Base-by-base conservation (phyloP, 2,329 filamentous ascomycete species). In the Phaeosphaeriaceae sp. region DNA sequence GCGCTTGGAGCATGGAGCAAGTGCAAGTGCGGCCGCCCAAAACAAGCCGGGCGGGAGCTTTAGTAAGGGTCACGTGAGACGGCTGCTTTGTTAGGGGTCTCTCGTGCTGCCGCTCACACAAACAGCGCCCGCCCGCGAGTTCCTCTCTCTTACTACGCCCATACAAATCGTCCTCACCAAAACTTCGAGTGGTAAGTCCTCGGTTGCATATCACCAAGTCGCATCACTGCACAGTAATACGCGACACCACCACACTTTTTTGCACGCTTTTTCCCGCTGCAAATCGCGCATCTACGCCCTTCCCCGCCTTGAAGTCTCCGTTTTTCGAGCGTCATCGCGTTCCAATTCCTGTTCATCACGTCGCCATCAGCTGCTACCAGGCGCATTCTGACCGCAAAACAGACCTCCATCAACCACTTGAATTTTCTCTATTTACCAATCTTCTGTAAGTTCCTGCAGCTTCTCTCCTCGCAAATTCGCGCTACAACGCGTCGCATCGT, bases 101-200 rank as follows among this genome's bases (percentile, higher is more conserved):
- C 25, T 31, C 24, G 51, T n/a, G 44, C 24, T n/a, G 22, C 44
- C 31, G 6, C 31, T 7, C 31, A 36, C 51, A 10, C 44, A 41
- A n/a, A 19, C 50, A 45, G 51, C 51, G 27, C 51, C 19, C 13
- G 20, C n/a, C 45, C 21, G 45, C 44, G 42, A 44, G 21, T 31
- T 40, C 44, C 47, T 45, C 51, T 22, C 25, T 40, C 44, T 27
- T 36, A 36, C 31, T 36, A 36, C 44, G 27, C 51, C 59, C 63
- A 63, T 69, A 69, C 64, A 70, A 66, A 65, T 60, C 57, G 64
- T 57, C 62, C 51, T 53, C 58, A 61, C 66, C 61, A 55, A 66
- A 66, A 68, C 62, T 59, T 59, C 62, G 53, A 68, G 67, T 69
- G 69, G 74, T 75, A 61, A 70, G 74, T 76, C 62, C 61, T 72